These are phyloP conservation scores for Bromus sterilis DNA, from an alignment of 176 grass and related monocot species.

Conservation along the genomic window DNA sequence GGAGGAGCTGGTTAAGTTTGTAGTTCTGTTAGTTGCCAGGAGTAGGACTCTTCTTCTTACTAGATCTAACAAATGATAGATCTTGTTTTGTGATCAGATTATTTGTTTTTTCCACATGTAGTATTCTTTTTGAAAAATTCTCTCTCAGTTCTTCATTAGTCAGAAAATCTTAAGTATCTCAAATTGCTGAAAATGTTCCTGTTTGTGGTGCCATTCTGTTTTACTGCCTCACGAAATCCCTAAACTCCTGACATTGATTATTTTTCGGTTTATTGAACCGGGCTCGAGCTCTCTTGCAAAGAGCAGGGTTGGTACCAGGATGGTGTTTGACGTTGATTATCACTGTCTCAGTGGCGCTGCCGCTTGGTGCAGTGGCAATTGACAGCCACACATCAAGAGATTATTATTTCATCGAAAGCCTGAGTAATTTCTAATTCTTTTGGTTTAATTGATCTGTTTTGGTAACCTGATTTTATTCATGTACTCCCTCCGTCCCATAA, in stretches of 20 bases:
- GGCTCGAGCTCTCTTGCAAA: not conserved
- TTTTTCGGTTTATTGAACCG: not conserved
- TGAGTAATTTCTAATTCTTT: too few species aligned
- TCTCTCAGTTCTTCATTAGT: not conserved
- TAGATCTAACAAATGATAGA: conserved; percentile 31
- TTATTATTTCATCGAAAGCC: not conserved
- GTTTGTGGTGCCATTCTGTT: not conserved
- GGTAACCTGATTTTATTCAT: not conserved
- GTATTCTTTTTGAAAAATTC: not conserved
- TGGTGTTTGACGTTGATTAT: not conserved
- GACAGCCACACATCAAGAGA: not conserved
- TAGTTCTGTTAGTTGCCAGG: conserved; percentile 55
- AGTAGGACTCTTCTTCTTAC: conserved; percentile 48
- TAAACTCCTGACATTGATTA: not conserved
- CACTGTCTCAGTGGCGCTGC: not conserved
- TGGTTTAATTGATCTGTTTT: not conserved
- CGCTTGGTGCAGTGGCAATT: not conserved
- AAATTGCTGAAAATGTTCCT: not conserved
- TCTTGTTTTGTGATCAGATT: not conserved
- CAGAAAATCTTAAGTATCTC: not conserved
- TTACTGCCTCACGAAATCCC: not conserved
- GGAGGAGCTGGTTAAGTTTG: conserved; percentile 86
- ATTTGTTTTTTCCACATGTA: not conserved
- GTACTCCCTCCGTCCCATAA: too few species aligned
- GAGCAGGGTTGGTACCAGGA: not conserved